Percentiles rank a stretch among this genome's conserved stretches.
Conservation (phyloP, 306 rosid genomes). For the Medicago ruthenica region DNA sequence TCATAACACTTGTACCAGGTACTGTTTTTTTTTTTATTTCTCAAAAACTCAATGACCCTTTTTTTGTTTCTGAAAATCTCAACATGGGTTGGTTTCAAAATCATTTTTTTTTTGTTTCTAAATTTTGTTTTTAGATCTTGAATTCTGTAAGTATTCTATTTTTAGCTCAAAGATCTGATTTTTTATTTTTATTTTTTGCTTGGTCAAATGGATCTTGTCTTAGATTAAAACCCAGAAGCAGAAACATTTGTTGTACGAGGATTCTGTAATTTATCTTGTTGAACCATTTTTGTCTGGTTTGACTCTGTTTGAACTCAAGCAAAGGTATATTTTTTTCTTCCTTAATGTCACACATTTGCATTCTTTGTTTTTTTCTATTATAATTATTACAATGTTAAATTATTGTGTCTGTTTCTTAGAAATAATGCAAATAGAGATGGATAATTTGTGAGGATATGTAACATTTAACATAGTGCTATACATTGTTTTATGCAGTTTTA, state of each 20-base stretch:
- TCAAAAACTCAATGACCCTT: conserved; percentile 2
- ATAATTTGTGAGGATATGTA: conserved; percentile 37
- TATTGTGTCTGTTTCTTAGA: conserved; percentile 40
- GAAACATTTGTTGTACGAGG: conserved; percentile 33
- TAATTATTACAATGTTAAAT: neutral
- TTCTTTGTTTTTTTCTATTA: neutral
- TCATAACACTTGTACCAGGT: conserved; percentile 43
- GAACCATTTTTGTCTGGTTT: conserved; percentile 33
- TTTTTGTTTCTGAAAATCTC: conserved; percentile 21
- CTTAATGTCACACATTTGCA: conserved; percentile 13
- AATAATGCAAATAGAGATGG: conserved; percentile 32
- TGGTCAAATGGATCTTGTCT: conserved; percentile 45
- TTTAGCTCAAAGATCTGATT: conserved; percentile 46
- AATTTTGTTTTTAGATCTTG: conserved; percentile 24
- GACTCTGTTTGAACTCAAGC: conserved; percentile 48
- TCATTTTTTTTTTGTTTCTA: neutral
- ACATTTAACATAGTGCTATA: conserved; percentile 38
- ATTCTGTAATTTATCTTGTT: conserved; percentile 37
- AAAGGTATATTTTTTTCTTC: conserved; percentile 35
- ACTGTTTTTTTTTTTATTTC: conserved; percentile 34
- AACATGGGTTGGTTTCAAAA: conserved; percentile 17
- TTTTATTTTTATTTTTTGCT: neutral
- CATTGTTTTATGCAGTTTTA: conserved; percentile 37
- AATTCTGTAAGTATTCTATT: conserved; percentile 33
- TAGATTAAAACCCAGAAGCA: conserved; percentile 47